Evolutionary conservation across 2,329 filamentous ascomycete genomes (phyloP).

Genomic region (Cercospora berteroae): DNA sequence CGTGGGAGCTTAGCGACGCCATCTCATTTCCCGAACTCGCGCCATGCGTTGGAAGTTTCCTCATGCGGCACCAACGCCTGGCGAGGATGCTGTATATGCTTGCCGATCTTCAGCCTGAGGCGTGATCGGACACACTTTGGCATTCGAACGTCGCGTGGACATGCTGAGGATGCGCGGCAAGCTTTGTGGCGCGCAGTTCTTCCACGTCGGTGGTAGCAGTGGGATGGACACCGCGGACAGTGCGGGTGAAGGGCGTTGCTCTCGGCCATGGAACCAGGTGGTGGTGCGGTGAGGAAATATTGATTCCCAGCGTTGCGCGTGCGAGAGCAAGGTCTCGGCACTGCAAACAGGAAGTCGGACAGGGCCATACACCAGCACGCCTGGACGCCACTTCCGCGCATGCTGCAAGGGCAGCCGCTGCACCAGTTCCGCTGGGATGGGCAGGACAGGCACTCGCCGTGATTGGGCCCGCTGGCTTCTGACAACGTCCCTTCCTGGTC

Average conservation of each 20-base stretch:
- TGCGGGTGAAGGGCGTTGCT: background rate
- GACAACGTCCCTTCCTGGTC: background rate
- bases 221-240: background rate
- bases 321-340: background rate
- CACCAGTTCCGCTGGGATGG: background rate
- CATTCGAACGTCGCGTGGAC: background rate
- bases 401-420: background rate
- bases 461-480: background rate
- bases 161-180: background rate
- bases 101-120: background rate
- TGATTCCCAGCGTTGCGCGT: background rate
- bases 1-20: background rate
- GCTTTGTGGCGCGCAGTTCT: background rate
- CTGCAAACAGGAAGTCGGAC: background rate
- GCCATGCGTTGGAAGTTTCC: background rate
- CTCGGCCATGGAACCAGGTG: background rate
- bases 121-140: background rate
- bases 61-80: background rate
- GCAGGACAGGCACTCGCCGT: constrained; percentile 34
- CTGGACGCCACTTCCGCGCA: background rate
- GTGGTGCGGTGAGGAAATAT: background rate
- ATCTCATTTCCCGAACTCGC: background rate
- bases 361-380: background rate
- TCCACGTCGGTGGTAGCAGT: background rate
- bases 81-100: background rate